A percentile compares a stretch with the other conserved stretches of the same genome.
Conservation (phyloP, 306 rosid species). For the Malus fusca region DNA sequence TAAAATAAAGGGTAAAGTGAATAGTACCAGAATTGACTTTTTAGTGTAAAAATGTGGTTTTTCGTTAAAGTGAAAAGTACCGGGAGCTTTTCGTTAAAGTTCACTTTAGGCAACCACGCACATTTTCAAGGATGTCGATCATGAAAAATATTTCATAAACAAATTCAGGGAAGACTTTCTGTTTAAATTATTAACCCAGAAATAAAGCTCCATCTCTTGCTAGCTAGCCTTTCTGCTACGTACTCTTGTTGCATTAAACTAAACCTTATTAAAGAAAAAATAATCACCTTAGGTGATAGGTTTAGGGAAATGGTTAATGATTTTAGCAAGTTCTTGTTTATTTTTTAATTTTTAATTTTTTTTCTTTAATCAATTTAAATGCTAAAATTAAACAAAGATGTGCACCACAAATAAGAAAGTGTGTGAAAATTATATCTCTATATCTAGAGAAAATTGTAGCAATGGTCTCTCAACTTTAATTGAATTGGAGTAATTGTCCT, state of each 20-base stretch:
- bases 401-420: neutral
- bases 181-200: neutral
- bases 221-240: neutral
- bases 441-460: too few relatives aligned
- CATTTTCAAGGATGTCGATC: neutral
- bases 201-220: neutral
- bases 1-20: too few relatives aligned
- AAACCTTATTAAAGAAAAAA: neutral
- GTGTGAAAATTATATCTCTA: neutral
- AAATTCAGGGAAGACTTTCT: too few relatives aligned
- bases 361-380: too few relatives aligned
- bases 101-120: constrained; percentile 13
- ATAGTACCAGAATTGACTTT: too few relatives aligned
- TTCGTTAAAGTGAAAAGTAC: too few relatives aligned
- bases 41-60: too few relatives aligned
- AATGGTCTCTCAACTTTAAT: too few relatives aligned
- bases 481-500: too few relatives aligned
- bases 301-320: neutral
- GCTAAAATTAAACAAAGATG: too few relatives aligned
- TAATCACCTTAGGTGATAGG: neutral
- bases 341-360: too few relatives aligned
- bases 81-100: too few relatives aligned
- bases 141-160: neutral
- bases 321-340: neutral
- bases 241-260: neutral